Evolutionary conservation across 495 filamentous ascomycete genomes (phyloP).

Genomic region (Aspergillus indologenus): DNA sequence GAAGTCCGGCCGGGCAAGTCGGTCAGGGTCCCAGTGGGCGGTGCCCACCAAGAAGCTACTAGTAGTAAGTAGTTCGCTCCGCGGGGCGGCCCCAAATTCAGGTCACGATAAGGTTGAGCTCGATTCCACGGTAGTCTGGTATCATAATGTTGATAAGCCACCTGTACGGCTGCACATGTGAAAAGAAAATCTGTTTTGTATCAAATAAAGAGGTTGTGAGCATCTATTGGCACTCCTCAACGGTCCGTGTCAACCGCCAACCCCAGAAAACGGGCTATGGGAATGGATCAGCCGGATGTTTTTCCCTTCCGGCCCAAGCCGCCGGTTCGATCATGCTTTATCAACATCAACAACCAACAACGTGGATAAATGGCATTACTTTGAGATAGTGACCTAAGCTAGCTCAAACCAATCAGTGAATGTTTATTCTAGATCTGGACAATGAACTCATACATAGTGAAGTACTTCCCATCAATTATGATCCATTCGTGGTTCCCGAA

Average conservation of each 20-base stretch:
- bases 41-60: slow-evolving; percentile 9
- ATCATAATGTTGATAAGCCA: background rate
- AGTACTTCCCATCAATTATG: too few relatives aligned
- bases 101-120: background rate
- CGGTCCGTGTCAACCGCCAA: background rate
- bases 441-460: too few relatives aligned
- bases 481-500: too few relatives aligned
- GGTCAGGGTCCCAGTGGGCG: slow-evolving; percentile 10
- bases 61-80: slow-evolving; percentile 5
- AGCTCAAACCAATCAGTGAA: too few relatives aligned
- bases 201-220: background rate
- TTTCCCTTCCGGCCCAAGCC: slow-evolving; percentile 15
- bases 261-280: slow-evolving; percentile 4
- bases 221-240: background rate
- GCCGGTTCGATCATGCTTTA: background rate
- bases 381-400: too few relatives aligned
- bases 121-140: background rate
- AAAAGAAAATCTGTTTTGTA: background rate
- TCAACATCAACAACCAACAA: background rate
- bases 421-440: too few relatives aligned
- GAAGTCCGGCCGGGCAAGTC: slow-evolving; percentile 5
- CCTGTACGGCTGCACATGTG: background rate
- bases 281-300: slow-evolving; percentile 17
- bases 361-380: too few relatives aligned
- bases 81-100: slow-evolving; percentile 10